These are phyloP conservation scores for Oryza nivara DNA, from an alignment of 176 grass and related monocot species.

Conservation along the genomic window DNA sequence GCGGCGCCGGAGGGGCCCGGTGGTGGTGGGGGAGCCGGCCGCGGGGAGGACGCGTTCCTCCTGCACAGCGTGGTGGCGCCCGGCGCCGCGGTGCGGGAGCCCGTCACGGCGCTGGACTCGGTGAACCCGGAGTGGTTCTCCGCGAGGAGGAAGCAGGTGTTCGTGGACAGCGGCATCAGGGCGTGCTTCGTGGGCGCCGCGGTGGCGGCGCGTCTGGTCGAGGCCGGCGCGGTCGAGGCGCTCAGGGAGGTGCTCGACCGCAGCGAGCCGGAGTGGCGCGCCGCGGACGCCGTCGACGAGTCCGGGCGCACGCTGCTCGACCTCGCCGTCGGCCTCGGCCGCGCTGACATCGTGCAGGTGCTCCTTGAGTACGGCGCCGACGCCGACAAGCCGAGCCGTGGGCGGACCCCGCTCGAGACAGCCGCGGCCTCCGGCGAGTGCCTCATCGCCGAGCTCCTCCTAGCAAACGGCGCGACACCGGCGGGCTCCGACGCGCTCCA, in stretches of 20 bases:
- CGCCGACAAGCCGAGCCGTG: constrained; percentile 57
- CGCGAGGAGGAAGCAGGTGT: constrained; percentile 75
- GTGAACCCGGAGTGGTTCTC: constrained; percentile 75
- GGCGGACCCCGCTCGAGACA: constrained; percentile 58
- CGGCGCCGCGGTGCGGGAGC: constrained; percentile 48
- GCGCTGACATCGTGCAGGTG: constrained; percentile 74
- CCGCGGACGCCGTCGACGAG: constrained; percentile 52
- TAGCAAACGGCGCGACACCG: constrained; percentile 53
- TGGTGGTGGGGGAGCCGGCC: not conserved
- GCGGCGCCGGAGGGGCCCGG: constrained; percentile 21
- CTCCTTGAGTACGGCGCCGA: constrained; percentile 76
- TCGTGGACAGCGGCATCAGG: constrained; percentile 68
- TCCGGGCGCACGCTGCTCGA: constrained; percentile 61
- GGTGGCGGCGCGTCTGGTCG: constrained; percentile 51
- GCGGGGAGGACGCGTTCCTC: constrained; percentile 63
- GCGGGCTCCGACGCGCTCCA: constrained; percentile 61
- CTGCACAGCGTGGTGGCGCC: constrained; percentile 81
- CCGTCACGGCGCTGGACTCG: constrained; percentile 48
- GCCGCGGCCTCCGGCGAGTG: constrained; percentile 56
- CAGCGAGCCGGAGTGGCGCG: constrained; percentile 65
- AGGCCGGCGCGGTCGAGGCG: constrained; percentile 52
- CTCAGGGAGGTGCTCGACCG: constrained; percentile 67
- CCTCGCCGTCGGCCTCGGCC: constrained; percentile 56
- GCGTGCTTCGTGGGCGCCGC: constrained; percentile 60
- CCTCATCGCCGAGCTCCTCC: constrained; percentile 67